Conservation (phyloP, 768 basidiomycete genomes). For the Amanita exitialis region DNA sequence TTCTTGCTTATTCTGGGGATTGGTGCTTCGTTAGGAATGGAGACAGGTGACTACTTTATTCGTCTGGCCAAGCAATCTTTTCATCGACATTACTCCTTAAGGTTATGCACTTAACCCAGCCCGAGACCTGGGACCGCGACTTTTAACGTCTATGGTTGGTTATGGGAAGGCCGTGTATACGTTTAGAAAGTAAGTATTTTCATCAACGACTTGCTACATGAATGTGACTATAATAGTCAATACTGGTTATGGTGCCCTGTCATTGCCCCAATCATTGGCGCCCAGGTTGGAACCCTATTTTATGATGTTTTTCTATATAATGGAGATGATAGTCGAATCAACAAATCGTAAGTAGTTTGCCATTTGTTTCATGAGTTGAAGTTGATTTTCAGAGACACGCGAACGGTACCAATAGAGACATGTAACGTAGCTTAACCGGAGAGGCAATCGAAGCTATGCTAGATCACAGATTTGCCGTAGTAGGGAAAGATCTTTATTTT, state of each 20-base stretch:
- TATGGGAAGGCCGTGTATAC: slow-evolving; percentile 43
- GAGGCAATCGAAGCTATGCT: background rate
- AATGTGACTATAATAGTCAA: slow-evolving; percentile 30
- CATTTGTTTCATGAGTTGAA: background rate
- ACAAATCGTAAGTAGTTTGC: slow-evolving; percentile 28
- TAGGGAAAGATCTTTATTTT: too few relatives aligned
- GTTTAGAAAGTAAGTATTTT: slow-evolving; percentile 30
- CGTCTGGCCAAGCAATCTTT: background rate
- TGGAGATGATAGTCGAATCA: slow-evolving; percentile 42
- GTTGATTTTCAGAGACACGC: background rate
- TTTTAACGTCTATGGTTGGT: slow-evolving; percentile 63
- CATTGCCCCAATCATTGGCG: slow-evolving; percentile 50
- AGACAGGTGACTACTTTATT: slow-evolving; percentile 29
- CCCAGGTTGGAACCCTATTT: slow-evolving; percentile 39
- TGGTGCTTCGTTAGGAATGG: slow-evolving; percentile 46
- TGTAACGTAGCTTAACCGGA: background rate
- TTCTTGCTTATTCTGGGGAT: slow-evolving; percentile 51
- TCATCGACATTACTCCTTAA: slow-evolving; percentile 6
- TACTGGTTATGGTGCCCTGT: slow-evolving; percentile 72
- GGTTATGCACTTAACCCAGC: slow-evolving; percentile 28
- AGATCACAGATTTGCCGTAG: too few relatives aligned
- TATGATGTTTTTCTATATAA: slow-evolving; percentile 57
- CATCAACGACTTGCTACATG: background rate
- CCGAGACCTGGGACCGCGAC: slow-evolving; percentile 48
- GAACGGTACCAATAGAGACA: background rate